Percentiles rank a stretch among this genome's conserved stretches.
Conservation (phyloP, 2,329 filamentous ascomycete species). For the Scopulariopsis brevicaulis region DNA sequence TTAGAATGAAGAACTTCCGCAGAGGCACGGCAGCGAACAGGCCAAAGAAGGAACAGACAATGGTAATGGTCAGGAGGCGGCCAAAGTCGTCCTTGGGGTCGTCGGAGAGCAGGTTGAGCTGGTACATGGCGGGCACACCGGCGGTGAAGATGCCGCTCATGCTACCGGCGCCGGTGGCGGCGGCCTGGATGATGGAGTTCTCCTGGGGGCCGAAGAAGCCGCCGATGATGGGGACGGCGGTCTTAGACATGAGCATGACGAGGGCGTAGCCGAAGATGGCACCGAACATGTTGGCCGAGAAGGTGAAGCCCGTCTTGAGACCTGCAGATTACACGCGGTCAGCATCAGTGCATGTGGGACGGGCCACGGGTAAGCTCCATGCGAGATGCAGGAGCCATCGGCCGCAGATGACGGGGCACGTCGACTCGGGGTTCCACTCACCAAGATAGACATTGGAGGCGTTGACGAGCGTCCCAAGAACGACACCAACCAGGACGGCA, state of each 20-base stretch:
- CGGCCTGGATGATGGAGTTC: conserved; percentile 50
- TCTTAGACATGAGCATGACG: conserved; percentile 39
- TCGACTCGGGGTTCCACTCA: conserved; percentile 11
- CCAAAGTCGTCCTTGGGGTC: conserved; percentile 43
- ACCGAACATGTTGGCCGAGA: conserved; percentile 33
- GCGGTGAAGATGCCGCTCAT: conserved; percentile 46
- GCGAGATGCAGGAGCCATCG: background rate
- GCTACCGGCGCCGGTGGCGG: conserved; percentile 47
- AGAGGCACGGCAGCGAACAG: conserved; percentile 52
- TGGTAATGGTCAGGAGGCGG: conserved; percentile 46
- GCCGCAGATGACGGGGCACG: background rate
- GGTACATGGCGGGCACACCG: conserved; percentile 49
- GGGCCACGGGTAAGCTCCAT: background rate
- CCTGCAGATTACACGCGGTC: conserved; percentile 15
- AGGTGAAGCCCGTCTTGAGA: conserved; percentile 40
- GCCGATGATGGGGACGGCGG: conserved; percentile 38
- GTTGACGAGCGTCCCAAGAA: conserved; percentile 47
- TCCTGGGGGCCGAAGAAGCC: conserved; percentile 47
- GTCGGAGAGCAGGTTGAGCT: conserved; percentile 34
- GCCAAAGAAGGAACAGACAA: conserved; percentile 53
- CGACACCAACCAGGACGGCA: conserved; percentile 40
- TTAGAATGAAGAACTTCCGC: conserved; percentile 58
- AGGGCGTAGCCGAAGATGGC: conserved; percentile 50
- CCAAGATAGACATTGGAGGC: conserved; percentile 52
- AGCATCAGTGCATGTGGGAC: background rate